Evolutionary conservation across 495 filamentous ascomycete species (phyloP), one percentile per base, ranked within the genome.

Genomic region (Podospora bellae-mahoneyi): DNA sequence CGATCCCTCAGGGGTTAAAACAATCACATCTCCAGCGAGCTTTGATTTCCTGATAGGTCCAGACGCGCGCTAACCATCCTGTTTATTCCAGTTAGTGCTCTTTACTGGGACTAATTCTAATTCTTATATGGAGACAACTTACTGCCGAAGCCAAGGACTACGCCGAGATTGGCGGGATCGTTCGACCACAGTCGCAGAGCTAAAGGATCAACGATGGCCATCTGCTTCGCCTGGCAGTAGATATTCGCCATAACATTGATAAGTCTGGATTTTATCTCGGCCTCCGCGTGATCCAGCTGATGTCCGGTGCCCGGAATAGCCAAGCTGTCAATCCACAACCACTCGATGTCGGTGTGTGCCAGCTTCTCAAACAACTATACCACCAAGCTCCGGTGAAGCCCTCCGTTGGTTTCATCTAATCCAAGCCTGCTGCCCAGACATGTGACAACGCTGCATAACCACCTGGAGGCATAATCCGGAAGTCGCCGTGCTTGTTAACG

Each of bases 21-120:
- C 16, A 15, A 60, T 44, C 2, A 30, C 56, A 32, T 66, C 20
- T 15, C 5, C 30, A 1, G 56, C 64, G 0, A 66, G 26, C 16
- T 48, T 48, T 59, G 54, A 66, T 60, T 28, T 66, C 56, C 19
- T 66, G 64, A 44, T 60, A 66, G 19, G 64, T 66, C 64, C 64
- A 66, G 30, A 60, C 3, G 19, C 64, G 64, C 0, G 64, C 48
- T 5, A 59, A 6, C 64, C 64, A 66, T 39, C 39, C 64, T 66
- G 4, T 44, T 32, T 4, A 32, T 32, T 32, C 23, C 23, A 23
- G 23, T 23, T 23, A 23, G 23, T 23, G 23, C 1, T 23, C 23
- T 23, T 23, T 23, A 23, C 23, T 23, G 0, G 23, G 23, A 23
- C 23, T 23, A 2, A 23, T 23, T 23, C 1, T 23, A 23, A 23